Conservation (phyloP, 1,284 basidiomycete species). For the Exobasidium rhododendri region DNA sequence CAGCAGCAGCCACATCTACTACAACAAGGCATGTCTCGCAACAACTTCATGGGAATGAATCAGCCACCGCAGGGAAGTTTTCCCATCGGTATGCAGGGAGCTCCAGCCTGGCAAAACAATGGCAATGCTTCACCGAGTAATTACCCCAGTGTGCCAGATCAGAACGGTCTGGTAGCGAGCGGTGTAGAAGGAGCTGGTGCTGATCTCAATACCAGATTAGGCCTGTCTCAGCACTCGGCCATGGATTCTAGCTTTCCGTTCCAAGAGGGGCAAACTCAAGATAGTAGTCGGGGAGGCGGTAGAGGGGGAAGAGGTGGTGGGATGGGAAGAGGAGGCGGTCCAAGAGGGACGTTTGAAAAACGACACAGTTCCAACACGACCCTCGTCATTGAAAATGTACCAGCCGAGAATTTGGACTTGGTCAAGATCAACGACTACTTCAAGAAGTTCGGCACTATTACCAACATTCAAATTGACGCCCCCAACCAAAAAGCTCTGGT, state of each 20-base stretch:
- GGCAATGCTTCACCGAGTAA: background rate
- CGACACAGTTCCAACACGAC: constrained; percentile 65
- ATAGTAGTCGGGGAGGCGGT: constrained; percentile 25
- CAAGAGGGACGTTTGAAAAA: constrained; percentile 28
- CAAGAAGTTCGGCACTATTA: constrained; percentile 85
- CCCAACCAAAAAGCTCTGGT: constrained; percentile 74
- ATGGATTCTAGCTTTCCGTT: too few species aligned
- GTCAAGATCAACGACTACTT: constrained; percentile 83
- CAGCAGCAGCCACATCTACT: background rate
- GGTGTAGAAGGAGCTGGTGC: too few species aligned
- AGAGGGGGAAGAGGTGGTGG: constrained; percentile 59
- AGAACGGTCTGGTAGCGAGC: background rate
- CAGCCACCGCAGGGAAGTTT: constrained; percentile 8
- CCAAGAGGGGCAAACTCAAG: background rate
- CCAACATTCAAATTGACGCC: constrained; percentile 84
- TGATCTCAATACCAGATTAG: background rate
- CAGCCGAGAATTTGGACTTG: constrained; percentile 73
- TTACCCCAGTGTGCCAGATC: background rate
- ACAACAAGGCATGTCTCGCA: constrained; percentile 17
- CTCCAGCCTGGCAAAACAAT: background rate
- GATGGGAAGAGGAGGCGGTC: constrained; percentile 58
- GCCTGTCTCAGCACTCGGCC: background rate
- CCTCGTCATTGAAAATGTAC: constrained; percentile 89
- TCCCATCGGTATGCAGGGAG: background rate
- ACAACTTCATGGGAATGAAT: constrained; percentile 15